Conservation (phyloP, 83 land plant genomes). For the Diphasiastrum complanatum region DNA sequence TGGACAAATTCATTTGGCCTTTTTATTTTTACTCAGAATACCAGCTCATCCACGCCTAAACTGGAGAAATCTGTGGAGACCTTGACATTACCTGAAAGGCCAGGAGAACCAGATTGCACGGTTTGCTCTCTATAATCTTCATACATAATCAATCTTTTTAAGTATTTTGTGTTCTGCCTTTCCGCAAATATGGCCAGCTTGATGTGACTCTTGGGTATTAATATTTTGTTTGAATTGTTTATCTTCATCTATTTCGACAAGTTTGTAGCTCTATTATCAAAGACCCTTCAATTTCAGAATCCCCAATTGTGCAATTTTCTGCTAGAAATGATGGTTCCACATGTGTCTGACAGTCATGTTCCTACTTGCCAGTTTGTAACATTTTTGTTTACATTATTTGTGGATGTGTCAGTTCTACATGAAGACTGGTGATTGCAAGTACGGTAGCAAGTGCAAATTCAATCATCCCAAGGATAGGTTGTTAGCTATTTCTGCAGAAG, state of each 20-base stretch:
- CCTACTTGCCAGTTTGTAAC: neutral
- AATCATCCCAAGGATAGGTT: constrained; percentile 73
- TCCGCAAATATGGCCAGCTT: neutral
- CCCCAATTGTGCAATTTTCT: no score
- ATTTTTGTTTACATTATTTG: constrained; percentile 7
- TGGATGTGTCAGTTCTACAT: constrained; percentile 48
- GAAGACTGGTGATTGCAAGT: constrained; percentile 84
- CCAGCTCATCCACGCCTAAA: no score
- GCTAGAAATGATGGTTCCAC: neutral
- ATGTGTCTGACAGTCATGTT: neutral
- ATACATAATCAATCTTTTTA: constrained; percentile 6
- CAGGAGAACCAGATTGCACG: constrained; percentile 84
- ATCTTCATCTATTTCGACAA: no score
- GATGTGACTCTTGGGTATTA: no score
- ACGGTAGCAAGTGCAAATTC: constrained; percentile 74
- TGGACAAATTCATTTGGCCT: no score
- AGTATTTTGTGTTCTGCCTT: neutral
- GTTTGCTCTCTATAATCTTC: constrained; percentile 28
- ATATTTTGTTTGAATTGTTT: no score
- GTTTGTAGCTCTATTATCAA: no score
- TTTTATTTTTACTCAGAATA: no score
- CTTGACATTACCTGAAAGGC: constrained; percentile 77
- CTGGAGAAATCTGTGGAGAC: no score
- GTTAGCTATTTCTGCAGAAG: neutral
- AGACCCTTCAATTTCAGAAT: no score